Conservation (phyloP, 805 yeast species). For the Candida odintsovae region DNA sequence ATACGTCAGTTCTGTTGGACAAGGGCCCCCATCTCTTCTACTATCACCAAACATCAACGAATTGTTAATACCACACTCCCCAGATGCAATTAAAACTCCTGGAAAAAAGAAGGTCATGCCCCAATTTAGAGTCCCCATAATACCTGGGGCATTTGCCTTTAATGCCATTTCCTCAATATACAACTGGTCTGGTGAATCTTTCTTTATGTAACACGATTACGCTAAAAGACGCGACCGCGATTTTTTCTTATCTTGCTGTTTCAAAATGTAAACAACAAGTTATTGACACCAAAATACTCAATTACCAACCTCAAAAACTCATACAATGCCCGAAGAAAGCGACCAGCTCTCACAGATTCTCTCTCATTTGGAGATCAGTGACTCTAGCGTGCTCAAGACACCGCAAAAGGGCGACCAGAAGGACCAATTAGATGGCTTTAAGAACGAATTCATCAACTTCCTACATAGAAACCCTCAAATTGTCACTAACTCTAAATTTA, state of each 20-base stretch:
- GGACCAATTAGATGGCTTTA: slow-evolving; percentile 34
- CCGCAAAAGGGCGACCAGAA: not conserved
- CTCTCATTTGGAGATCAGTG: slow-evolving; percentile 16
- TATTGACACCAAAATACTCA: not conserved
- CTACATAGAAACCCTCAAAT: slow-evolving; percentile 34
- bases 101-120: not conserved
- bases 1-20: not conserved
- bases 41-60: too few species aligned
- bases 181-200: not conserved
- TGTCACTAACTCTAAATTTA: slow-evolving; percentile 27
- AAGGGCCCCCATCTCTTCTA: not conserved
- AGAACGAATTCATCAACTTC: slow-evolving; percentile 37
- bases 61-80: not conserved
- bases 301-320: not conserved
- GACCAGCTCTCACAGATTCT: slow-evolving; percentile 14
- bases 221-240: not conserved
- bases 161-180: not conserved
- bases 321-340: slow-evolving; percentile 8
- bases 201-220: not conserved
- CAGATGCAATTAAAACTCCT: not conserved
- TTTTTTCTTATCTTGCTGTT: not conserved
- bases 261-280: slow-evolving; percentile 2
- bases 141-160: not conserved
- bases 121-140: not conserved
- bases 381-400: slow-evolving; percentile 5